phyloP scores from a whole-genome alignment of 108 stramenopile species.

The Cyclostephanos tholiformis region DNA sequence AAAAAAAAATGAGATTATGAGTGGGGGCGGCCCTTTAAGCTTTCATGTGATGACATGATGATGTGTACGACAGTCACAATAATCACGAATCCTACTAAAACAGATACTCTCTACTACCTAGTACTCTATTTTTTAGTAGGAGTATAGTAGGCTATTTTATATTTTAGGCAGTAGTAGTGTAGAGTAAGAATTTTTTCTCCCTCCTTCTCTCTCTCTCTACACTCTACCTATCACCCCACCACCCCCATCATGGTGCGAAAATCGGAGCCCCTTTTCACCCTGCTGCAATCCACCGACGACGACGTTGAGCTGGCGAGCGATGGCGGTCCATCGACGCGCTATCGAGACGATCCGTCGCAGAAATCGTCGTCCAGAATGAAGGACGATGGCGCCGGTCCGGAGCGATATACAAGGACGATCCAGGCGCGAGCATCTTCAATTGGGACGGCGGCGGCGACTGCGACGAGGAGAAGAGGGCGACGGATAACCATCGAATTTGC shows the following conservation, averaged over 20 bases:
- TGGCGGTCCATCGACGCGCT: neutral
- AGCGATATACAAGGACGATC: constrained; percentile 4
- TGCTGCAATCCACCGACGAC: constrained; percentile 5
- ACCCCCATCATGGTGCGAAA: neutral
- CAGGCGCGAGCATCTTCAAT: constrained; percentile 11
- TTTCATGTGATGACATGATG: too few species aligned
- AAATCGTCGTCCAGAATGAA: neutral
- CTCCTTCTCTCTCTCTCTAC: too few species aligned
- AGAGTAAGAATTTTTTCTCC: too few species aligned
- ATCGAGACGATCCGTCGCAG: neutral
- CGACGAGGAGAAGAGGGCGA: neutral
- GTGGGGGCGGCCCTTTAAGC: too few species aligned
- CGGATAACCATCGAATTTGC: neutral
- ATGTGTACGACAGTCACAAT: too few species aligned
- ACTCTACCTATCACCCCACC: too few species aligned
- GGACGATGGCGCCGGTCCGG: neutral
- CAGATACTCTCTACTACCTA: too few species aligned
- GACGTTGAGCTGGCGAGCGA: constrained; percentile 6
- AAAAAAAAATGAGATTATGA: too few species aligned
- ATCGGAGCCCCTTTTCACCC: constrained; percentile 10
- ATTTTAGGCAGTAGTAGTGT: too few species aligned
- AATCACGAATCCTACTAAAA: too few species aligned
- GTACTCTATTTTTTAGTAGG: too few species aligned
- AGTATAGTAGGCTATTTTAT: too few species aligned
- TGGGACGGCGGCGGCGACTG: constrained; percentile 1